Conservation (phyloP, 192 early-diverging fungal genomes). For the Mortierella claussenii region DNA sequence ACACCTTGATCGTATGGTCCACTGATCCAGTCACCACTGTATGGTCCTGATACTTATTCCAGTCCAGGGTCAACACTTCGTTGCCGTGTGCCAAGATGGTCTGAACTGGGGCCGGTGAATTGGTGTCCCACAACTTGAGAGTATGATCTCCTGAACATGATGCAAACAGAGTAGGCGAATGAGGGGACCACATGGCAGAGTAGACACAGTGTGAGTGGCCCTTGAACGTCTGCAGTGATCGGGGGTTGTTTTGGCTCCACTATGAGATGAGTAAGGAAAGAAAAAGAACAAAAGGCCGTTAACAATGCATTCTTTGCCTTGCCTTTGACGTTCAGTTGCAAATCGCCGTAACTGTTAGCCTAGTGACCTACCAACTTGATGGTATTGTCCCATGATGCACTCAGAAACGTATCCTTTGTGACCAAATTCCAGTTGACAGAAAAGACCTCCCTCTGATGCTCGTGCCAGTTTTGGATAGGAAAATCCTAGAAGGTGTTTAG, state of each 20-base stretch:
- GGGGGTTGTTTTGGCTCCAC: slow-evolving; percentile 87
- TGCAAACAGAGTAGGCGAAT: slow-evolving; percentile 79
- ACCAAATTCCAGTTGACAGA: slow-evolving; percentile 95
- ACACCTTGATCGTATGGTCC: slow-evolving; percentile 89
- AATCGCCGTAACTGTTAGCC: no score
- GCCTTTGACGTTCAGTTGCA: no score
- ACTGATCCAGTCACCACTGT: slow-evolving; percentile 90
- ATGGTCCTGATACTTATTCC: slow-evolving; percentile 95
- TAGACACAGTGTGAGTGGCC: slow-evolving; percentile 97
- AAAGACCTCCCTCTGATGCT: slow-evolving; percentile 95
- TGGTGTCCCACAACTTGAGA: slow-evolving; percentile 92
- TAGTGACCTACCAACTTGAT: slow-evolving; percentile 82
- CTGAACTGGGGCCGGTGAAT: slow-evolving; percentile 68
- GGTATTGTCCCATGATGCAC: slow-evolving; percentile 95
- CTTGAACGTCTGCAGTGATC: slow-evolving; percentile 85
- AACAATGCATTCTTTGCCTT: no score
- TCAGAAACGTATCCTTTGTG: slow-evolving; percentile 87
- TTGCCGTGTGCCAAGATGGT: slow-evolving; percentile 84
- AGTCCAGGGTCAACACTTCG: slow-evolving; percentile 93
- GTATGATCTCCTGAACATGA: slow-evolving; percentile 93
- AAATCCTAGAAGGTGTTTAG: slow-evolving; percentile 66
- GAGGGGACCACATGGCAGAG: slow-evolving; percentile 86
- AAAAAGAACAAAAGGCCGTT: background rate
- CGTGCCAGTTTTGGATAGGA: slow-evolving; percentile 91
- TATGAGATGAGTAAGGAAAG: slow-evolving; percentile 24